Percentiles rank a stretch among this genome's conserved stretches.
phyloP scores from a whole-genome alignment of 208 protist genomes.

The Leishmania tropica region DNA sequence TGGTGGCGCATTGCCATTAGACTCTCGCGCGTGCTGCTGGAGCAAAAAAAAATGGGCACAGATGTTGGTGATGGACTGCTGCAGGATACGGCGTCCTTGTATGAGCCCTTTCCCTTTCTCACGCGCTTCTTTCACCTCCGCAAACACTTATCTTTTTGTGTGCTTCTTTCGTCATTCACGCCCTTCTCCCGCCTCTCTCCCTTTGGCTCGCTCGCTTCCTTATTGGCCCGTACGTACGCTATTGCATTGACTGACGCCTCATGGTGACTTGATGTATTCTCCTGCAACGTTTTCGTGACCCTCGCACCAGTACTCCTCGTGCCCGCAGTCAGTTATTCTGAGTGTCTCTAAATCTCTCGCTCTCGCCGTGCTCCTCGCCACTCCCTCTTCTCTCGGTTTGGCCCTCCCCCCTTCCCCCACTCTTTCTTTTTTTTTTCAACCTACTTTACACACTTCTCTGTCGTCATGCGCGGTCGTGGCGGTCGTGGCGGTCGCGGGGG shows the following conservation, averaged over 20 bases:
- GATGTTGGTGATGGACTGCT: not conserved
- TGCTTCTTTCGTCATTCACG: not conserved
- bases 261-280: not conserved
- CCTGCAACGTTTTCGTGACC: not conserved
- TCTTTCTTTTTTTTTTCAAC: not conserved
- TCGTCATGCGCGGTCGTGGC: slow-evolving; percentile 42
- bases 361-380: not conserved
- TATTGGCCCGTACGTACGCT: not conserved
- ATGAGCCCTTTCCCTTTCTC: not conserved
- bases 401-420: not conserved
- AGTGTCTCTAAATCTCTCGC: not conserved
- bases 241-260: not conserved
- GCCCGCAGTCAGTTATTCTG: not conserved
- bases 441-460: not conserved
- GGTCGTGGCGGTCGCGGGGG: slow-evolving; percentile 40
- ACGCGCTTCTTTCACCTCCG: not conserved
- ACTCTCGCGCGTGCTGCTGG: not conserved
- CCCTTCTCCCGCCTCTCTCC: not conserved
- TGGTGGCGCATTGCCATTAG: not conserved
- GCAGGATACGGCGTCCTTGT: not conserved
- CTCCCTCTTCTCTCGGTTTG: not conserved
- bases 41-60: not conserved
- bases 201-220: not conserved
- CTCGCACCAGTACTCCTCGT: not conserved
- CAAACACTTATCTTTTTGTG: not conserved